A percentile compares a stretch with the other conserved stretches of the same genome.
Conservation (phyloP, 371 early-diverging fungal genomes). For the Zychaea mexicana region DNA sequence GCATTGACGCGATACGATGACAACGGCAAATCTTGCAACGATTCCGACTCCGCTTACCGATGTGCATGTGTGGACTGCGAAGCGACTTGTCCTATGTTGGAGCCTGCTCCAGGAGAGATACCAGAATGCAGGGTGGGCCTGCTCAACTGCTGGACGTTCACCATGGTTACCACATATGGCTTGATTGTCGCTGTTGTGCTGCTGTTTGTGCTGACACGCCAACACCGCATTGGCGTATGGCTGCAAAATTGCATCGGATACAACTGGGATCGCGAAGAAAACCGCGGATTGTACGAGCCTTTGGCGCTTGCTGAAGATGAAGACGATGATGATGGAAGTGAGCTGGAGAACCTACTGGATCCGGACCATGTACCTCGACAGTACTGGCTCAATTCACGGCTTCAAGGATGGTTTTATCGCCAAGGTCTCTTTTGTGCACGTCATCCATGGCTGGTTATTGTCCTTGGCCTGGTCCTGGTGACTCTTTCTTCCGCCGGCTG, state of each 20-base stretch:
- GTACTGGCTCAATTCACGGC: conserved; percentile 59
- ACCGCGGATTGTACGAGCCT: conserved; percentile 51
- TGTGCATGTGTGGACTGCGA: conserved; percentile 80
- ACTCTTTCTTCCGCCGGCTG: conserved; percentile 60
- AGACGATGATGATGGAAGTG: conserved; percentile 45
- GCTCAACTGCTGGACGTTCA: conserved; percentile 63
- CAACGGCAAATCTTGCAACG: conserved; percentile 58
- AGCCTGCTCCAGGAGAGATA: conserved; percentile 50
- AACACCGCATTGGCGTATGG: conserved; percentile 17
- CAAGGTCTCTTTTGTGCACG: conserved; percentile 68
- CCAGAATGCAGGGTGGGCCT: conserved; percentile 55
- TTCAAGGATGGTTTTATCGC: conserved; percentile 71
- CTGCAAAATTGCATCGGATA: conserved; percentile 16
- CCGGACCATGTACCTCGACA: conserved; percentile 62
- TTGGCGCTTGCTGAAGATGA: conserved; percentile 49
- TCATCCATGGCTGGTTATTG: conserved; percentile 61
- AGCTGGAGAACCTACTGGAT: conserved; percentile 48
- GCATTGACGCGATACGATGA: conserved; percentile 38
- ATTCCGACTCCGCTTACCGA: conserved; percentile 55
- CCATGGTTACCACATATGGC: conserved; percentile 53
- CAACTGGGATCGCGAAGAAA: conserved; percentile 18
- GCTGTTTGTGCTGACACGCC: conserved; percentile 26
- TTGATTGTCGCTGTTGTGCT: conserved; percentile 36
- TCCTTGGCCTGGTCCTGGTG: conserved; percentile 46
- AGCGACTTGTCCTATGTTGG: conserved; percentile 59